These are phyloP conservation scores for Saccharomycopsis sp. DNA, from an alignment of 805 yeast genomes.

Conservation along the genomic window DNA sequence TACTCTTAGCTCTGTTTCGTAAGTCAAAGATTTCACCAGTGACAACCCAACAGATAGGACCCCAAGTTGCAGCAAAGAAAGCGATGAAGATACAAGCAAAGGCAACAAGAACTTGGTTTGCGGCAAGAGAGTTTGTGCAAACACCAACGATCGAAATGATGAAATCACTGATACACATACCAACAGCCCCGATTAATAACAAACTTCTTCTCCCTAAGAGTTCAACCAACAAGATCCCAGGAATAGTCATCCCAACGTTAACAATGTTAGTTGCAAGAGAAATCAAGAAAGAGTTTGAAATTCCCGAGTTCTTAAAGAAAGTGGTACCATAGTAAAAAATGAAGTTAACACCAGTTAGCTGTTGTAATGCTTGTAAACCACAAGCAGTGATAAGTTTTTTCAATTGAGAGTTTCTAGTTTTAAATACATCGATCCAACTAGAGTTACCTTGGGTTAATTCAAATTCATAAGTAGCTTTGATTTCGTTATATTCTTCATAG, in stretches of 20 bases:
- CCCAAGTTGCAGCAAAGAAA: slow-evolving; percentile 79
- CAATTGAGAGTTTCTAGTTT: slow-evolving; percentile 36
- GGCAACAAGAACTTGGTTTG: slow-evolving; percentile 43
- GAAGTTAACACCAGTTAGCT: slow-evolving; percentile 56
- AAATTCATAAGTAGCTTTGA: slow-evolving; percentile 39
- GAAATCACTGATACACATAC: slow-evolving; percentile 31
- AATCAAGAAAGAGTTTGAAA: slow-evolving; percentile 42
- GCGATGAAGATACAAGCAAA: slow-evolving; percentile 55
- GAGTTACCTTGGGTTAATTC: slow-evolving; percentile 31
- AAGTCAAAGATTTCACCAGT: slow-evolving; percentile 60
- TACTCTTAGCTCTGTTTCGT: slow-evolving; percentile 66
- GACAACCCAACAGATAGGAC: slow-evolving; percentile 69
- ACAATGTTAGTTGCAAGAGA: slow-evolving; percentile 48
- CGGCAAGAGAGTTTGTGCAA: slow-evolving; percentile 25
- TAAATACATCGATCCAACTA: slow-evolving; percentile 38
- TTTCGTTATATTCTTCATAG: slow-evolving; percentile 39
- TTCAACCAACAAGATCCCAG: slow-evolving; percentile 38
- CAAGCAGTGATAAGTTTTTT: slow-evolving; percentile 42
- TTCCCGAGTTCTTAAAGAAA: slow-evolving; percentile 37
- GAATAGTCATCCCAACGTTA: slow-evolving; percentile 41
- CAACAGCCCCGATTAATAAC: slow-evolving; percentile 36
- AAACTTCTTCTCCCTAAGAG: slow-evolving; percentile 36
- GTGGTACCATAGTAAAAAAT: slow-evolving; percentile 56
- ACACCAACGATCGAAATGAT: slow-evolving; percentile 38
- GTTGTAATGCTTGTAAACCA: slow-evolving; percentile 47